phyloP scores from a whole-genome alignment of 2,329 filamentous ascomycete genomes.

The Tolypocladium paradoxum region DNA sequence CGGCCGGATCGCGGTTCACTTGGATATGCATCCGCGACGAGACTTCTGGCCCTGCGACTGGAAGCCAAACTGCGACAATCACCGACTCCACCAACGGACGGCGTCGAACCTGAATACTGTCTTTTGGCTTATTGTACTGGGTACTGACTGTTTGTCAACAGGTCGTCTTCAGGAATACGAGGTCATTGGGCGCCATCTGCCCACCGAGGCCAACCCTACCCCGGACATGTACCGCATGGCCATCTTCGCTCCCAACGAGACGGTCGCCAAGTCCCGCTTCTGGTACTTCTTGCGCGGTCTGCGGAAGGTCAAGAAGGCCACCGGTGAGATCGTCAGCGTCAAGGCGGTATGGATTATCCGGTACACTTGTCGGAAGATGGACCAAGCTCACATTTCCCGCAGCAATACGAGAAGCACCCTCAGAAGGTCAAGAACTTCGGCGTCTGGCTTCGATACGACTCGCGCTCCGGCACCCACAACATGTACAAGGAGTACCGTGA shows the following conservation, averaged over 20 bases:
- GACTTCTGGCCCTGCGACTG: not conserved
- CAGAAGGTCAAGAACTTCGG: conserved; percentile 99
- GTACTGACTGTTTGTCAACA: conserved; percentile 27
- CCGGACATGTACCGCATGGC: conserved; percentile 99
- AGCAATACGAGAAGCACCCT: conserved; percentile 99
- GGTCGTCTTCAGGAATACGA: conserved; percentile 99
- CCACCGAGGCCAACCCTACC: conserved; percentile 91
- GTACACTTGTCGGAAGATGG: not conserved
- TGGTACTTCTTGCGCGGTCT: conserved; percentile 99
- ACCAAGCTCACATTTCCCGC: conserved; percentile 4
- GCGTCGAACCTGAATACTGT: not conserved
- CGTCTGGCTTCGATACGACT: conserved; percentile 99
- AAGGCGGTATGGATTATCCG: conserved; percentile 61
- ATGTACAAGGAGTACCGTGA: conserved; percentile 99
- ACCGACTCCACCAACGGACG: not conserved
- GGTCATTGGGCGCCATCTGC: conserved; percentile 99
- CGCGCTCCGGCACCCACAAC: conserved; percentile 99
- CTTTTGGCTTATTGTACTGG: too few species aligned
- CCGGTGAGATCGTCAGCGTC: conserved; percentile 95
- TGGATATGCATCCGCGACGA: not conserved
- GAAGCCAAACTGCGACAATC: conserved; percentile 1
- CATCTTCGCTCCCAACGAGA: conserved; percentile 96
- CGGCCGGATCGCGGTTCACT: not conserved
- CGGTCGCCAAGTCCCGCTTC: conserved; percentile 99
- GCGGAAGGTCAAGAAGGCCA: conserved; percentile 99